These are phyloP conservation scores for Arachis monticola DNA, from an alignment of 331 rosid genomes.

Conservation along the genomic window DNA sequence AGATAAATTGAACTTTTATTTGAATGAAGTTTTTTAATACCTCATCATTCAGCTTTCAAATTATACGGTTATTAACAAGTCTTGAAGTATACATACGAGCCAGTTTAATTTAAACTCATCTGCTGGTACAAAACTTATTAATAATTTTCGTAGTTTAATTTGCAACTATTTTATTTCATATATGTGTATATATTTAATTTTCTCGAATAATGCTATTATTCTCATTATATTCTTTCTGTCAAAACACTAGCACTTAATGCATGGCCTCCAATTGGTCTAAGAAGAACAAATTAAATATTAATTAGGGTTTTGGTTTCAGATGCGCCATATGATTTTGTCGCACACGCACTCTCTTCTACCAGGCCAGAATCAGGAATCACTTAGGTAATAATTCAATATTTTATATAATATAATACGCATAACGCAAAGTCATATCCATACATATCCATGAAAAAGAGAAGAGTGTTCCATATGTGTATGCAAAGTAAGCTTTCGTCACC, in stretches of 20 bases:
- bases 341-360: not conserved
- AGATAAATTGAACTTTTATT: too few species aligned
- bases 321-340: conserved; percentile 38
- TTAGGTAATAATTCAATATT: conserved; percentile 24
- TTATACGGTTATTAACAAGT: too few species aligned
- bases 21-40: too few species aligned
- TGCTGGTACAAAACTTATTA: too few species aligned
- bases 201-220: not conserved
- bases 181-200: too few species aligned
- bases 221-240: not conserved
- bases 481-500: not conserved
- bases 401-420: conserved; percentile 12
- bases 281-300: not conserved
- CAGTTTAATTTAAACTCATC: not conserved
- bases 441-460: not conserved
- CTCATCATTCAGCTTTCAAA: too few species aligned
- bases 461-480: not conserved
- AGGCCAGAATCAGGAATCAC: conserved; percentile 28
- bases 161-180: too few species aligned
- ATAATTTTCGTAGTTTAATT: too few species aligned
- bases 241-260: not conserved
- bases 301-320: conserved; percentile 28
- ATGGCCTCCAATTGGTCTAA: conserved; percentile 2
- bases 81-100: not conserved
- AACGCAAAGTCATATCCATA: not conserved